Conservation (phyloP, 2,329 filamentous ascomycete species). For the Colletotrichum plurivorum region DNA sequence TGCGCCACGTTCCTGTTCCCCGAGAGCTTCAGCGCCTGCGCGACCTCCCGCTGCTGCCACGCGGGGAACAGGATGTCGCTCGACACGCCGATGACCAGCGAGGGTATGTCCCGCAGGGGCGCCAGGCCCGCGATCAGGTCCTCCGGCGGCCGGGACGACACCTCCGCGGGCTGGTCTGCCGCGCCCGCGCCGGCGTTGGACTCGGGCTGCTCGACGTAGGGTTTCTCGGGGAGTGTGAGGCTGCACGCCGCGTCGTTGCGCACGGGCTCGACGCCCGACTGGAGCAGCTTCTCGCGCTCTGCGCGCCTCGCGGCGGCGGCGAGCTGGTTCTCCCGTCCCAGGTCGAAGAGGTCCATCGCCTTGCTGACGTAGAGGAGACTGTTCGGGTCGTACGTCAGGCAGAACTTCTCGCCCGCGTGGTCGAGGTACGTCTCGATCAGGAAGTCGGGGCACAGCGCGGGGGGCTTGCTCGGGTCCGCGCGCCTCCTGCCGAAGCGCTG, state of each 20-base stretch:
- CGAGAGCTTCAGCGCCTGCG: conserved; percentile 80
- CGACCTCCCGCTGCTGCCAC: conserved; percentile 97
- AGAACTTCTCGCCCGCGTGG: conserved; percentile 98
- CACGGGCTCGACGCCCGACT: conserved; percentile 55
- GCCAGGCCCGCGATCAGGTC: conserved; percentile 85
- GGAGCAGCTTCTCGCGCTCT: conserved; percentile 71
- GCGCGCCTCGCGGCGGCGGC: conserved; percentile 74
- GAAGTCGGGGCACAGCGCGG: conserved; percentile 96
- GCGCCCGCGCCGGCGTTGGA: conserved; percentile 54
- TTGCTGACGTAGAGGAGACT: conserved; percentile 97
- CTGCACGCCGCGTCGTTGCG: conserved; percentile 73
- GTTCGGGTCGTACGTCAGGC: conserved; percentile 95
- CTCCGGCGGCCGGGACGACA: conserved; percentile 73
- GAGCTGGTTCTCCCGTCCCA: conserved; percentile 79
- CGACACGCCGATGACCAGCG: conserved; percentile 92
- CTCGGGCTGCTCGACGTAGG: conserved; percentile 86
- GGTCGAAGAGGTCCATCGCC: conserved; percentile 98
- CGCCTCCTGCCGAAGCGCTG: conserved; percentile 90
- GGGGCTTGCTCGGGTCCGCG: conserved; percentile 87
- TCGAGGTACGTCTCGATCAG: conserved; percentile 98
- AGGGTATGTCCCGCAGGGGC: conserved; percentile 80
- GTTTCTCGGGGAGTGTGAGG: conserved; percentile 84
- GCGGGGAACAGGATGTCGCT: conserved; percentile 98
- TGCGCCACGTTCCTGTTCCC: conserved; percentile 89
- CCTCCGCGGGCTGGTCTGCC: conserved; percentile 45